Conservation (phyloP, 2,329 filamentous ascomycete genomes). For the Helotiales sp. region DNA sequence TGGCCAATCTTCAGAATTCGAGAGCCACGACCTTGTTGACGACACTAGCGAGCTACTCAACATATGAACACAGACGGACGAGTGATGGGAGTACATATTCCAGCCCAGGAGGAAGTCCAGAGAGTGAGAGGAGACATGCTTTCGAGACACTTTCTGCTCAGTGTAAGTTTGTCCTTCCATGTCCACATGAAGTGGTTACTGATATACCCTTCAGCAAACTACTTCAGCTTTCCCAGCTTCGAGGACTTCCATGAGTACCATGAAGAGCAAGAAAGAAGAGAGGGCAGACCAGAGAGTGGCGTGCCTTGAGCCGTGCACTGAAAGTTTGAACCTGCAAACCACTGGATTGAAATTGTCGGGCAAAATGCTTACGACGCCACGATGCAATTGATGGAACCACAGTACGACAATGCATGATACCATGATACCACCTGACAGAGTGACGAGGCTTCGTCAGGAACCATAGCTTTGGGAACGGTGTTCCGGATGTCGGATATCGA, state of each 20-base stretch:
- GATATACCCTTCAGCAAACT: conserved; percentile 46
- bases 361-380: background rate
- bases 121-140: conserved; percentile 22
- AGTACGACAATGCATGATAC: conserved; percentile 4
- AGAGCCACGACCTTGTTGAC: conserved; percentile 56
- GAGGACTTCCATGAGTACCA: conserved; percentile 62
- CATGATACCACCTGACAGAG: background rate
- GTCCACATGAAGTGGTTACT: background rate
- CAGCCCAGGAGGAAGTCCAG: conserved; percentile 21
- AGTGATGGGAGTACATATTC: conserved; percentile 26
- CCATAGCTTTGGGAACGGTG: conserved; percentile 1
- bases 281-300: conserved; percentile 19
- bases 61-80: conserved; percentile 22
- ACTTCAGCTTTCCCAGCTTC: conserved; percentile 74
- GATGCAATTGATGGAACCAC: background rate
- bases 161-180: conserved; percentile 19
- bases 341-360: background rate
- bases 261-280: conserved; percentile 36
- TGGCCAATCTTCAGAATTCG: conserved; percentile 49
- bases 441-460: background rate
- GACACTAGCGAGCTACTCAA: conserved; percentile 52
- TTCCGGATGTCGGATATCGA: conserved; percentile 2
- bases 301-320: conserved; percentile 15
- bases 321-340: background rate
- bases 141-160: conserved; percentile 25